Conservation (phyloP, 2,329 filamentous ascomycete species). For the Sarocladiaceae sp. region DNA sequence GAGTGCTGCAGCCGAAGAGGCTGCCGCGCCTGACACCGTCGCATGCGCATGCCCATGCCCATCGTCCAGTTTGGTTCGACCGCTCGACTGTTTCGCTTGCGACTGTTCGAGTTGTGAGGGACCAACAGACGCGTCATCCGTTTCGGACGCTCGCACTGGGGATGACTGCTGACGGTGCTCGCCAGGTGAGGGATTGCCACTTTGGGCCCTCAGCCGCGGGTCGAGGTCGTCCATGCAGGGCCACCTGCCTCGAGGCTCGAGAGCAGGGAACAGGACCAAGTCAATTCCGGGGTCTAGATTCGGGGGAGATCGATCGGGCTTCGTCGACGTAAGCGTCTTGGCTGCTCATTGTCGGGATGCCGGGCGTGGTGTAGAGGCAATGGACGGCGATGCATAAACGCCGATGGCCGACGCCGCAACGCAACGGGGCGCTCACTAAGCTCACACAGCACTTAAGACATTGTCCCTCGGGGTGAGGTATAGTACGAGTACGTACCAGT, state of each 20-base stretch:
- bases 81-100: not conserved
- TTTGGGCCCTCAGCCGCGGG: constrained; percentile 19
- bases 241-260: not conserved
- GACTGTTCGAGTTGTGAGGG: constrained; percentile 14
- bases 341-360: no score
- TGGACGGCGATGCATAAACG: no score
- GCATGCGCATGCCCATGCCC: constrained; percentile 12
- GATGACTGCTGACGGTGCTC: not conserved
- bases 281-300: no score
- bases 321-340: no score
- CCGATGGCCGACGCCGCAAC: no score
- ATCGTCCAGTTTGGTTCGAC: not conserved
- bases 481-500: no score
- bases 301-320: no score
- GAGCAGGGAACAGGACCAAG: no score
- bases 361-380: no score
- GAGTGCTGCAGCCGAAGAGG: constrained; percentile 14
- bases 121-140: constrained; percentile 8
- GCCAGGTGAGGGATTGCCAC: not conserved
- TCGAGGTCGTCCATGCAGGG: constrained; percentile 22
- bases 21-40: constrained; percentile 7
- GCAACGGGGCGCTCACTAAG: no score
- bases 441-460: no score
- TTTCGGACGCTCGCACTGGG: not conserved
- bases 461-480: no score